Evolutionary conservation across 2,329 filamentous ascomycete species (phyloP), one percentile per base, ranked within the genome.

Genomic region (Alternaria alternata): DNA sequence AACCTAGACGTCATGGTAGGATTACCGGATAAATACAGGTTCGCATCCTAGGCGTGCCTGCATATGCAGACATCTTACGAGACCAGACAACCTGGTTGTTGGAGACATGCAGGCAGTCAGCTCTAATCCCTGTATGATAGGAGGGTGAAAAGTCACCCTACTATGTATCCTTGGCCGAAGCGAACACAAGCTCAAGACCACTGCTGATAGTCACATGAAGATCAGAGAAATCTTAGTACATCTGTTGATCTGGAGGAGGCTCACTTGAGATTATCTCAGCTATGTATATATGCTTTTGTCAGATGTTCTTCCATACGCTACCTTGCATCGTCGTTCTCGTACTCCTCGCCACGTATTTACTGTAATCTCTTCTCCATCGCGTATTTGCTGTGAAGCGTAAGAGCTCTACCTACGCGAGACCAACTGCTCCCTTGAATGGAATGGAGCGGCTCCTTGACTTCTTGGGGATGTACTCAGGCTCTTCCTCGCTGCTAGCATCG

Each of bases 381-480:
- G 2, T 7, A 7, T 38, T 49, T 14, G 2, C 32, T 38, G 20
- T 34, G 20, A 18, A 12, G 16, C 7, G 6, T 24, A 26, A n/a
- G 8, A 14, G 12, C 11, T 38, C 32, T 24, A 7, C 28, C 30
- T 49, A 32, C 5, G 6, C 4, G 9, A 6, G 38, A 16, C 26
- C 42, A 20, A 51, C 11, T 8, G 16, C 22, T 20, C 54, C 44
- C 7, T 53, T 14, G 8, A 62, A 41, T 11, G 48, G 52, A 4
- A 30, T 24, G 24, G 54, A 47, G 12, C 63, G 57, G 54, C 62
- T 65, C 42, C 55, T 62, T 7, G 60, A 63, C 52, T 64, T 70
- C 51, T 54, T 66, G 6, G 63, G 55, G n/a, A 61, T 47, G 42
- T 67, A 63, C 9, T 62, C 53, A 3, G 26, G 41, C 36, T 65